Evolutionary conservation across 2,329 filamentous ascomycete genomes (phyloP).

Genomic region (Myrmaecium sp.): DNA sequence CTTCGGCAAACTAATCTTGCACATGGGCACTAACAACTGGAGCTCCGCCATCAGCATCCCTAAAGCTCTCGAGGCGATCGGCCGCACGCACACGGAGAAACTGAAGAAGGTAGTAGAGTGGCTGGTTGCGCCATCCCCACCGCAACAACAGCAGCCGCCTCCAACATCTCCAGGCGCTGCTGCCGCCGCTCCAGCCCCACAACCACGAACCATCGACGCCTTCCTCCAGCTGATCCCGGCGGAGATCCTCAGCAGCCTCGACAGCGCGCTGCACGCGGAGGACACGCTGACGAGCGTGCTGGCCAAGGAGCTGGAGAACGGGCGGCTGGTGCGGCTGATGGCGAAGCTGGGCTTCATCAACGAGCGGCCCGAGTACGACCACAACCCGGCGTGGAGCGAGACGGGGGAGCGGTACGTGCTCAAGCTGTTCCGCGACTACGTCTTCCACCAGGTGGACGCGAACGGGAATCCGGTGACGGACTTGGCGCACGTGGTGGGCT

Average conservation of each 20-base stretch:
- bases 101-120: conserved; percentile 66
- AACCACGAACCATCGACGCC: conserved; percentile 58
- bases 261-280: conserved; percentile 60
- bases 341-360: conserved; percentile 79
- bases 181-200: conserved; percentile 4
- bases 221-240: conserved; percentile 64
- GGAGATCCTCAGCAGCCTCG: conserved; percentile 58
- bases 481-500: conserved; percentile 71
- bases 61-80: conserved; percentile 23
- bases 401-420: conserved; percentile 83
- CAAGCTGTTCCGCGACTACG: conserved; percentile 90
- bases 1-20: conserved; percentile 72
- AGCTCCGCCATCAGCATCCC: conserved; percentile 45
- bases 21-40: conserved; percentile 54
- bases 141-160: conserved; percentile 18
- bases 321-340: conserved; percentile 59
- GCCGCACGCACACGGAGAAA: conserved; percentile 59
- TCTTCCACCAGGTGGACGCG: conserved; percentile 87
- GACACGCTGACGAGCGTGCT: conserved; percentile 61
- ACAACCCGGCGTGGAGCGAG: conserved; percentile 67
- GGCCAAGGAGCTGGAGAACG: conserved; percentile 75
- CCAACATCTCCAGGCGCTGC: conserved; percentile 15
- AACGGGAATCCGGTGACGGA: conserved; percentile 72
- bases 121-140: conserved; percentile 52
- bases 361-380: conserved; percentile 72